These are phyloP conservation scores for Trichodelitschia bisporula DNA, from an alignment of 495 filamentous ascomycete species.

Conservation along the genomic window DNA sequence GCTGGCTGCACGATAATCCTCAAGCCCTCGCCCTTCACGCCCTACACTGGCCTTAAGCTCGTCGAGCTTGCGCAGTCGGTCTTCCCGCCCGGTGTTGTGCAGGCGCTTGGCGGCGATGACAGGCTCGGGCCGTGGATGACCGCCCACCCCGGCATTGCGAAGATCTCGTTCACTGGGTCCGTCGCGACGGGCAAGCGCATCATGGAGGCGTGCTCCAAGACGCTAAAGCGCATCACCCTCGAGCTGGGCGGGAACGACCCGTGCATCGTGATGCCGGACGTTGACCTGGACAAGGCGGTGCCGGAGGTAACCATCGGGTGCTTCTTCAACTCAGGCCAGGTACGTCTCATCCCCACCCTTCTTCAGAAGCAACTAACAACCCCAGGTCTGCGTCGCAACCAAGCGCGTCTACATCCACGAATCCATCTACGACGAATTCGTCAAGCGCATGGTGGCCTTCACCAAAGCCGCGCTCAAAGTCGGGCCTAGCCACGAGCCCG, in stretches of 20 bases:
- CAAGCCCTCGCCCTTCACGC: slow-evolving; percentile 34
- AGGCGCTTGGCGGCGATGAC: slow-evolving; percentile 40
- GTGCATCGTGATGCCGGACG: slow-evolving; percentile 37
- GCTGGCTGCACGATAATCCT: slow-evolving; percentile 39
- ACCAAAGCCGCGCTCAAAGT: slow-evolving; percentile 22
- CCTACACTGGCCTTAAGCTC: slow-evolving; percentile 39
- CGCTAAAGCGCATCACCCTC: slow-evolving; percentile 34
- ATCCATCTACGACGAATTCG: slow-evolving; percentile 36
- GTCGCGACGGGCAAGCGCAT: slow-evolving; percentile 37
- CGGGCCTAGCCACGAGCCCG: slow-evolving; percentile 11
- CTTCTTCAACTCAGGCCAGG: slow-evolving; percentile 37
- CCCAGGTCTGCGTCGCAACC: slow-evolving; percentile 33
- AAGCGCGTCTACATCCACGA: slow-evolving; percentile 51
- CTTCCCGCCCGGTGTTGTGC: slow-evolving; percentile 41
- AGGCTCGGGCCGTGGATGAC: slow-evolving; percentile 34
- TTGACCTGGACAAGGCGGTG: slow-evolving; percentile 33
- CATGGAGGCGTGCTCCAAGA: slow-evolving; percentile 31
- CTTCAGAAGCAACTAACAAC: not conserved
- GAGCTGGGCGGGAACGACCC: slow-evolving; percentile 48
- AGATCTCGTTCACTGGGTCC: slow-evolving; percentile 48
- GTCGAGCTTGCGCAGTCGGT: slow-evolving; percentile 32
- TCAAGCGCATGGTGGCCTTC: slow-evolving; percentile 26
- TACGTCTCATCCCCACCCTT: not conserved
- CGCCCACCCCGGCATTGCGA: slow-evolving; percentile 32
- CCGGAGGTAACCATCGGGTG: slow-evolving; percentile 27